A percentile compares a stretch with the other conserved stretches of the same genome.
Conservation (phyloP, 2,329 filamentous ascomycete genomes). For the Rhexocercosporidium sp. region DNA sequence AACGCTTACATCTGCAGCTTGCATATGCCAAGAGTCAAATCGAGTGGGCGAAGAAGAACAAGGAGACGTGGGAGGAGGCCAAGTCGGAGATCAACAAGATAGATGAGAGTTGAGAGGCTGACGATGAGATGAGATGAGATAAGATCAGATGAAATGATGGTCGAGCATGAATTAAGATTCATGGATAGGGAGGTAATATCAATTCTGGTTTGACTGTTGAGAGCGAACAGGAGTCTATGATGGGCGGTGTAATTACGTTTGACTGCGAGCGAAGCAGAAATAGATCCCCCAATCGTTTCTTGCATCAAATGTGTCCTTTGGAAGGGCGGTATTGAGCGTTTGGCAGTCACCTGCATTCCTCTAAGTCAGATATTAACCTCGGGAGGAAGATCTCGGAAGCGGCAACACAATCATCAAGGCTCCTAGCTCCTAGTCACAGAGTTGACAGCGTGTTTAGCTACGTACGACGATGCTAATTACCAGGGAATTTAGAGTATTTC, state of each 20-base stretch:
- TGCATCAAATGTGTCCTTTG: background rate
- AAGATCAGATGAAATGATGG: constrained; percentile 15
- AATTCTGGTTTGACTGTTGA: constrained; percentile 13
- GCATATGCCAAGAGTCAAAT: constrained; percentile 75
- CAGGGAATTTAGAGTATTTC: background rate
- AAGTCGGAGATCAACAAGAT: constrained; percentile 74
- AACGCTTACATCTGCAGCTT: constrained; percentile 54
- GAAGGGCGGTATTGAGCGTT: background rate
- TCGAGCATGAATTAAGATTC: constrained; percentile 15
- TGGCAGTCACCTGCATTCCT: background rate
- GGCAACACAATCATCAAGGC: background rate
- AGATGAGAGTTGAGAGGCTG: constrained; percentile 46
- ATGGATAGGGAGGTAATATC: constrained; percentile 27
- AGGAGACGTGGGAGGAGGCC: constrained; percentile 76
- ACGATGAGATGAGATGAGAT: constrained; percentile 9
- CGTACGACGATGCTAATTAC: background rate
- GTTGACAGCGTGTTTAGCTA: background rate
- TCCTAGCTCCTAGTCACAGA: background rate
- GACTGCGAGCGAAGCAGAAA: constrained; percentile 28
- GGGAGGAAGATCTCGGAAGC: background rate
- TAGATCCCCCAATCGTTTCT: constrained; percentile 15
- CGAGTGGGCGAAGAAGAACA: constrained; percentile 75
- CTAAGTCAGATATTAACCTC: background rate
- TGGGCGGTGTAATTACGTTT: constrained; percentile 26
- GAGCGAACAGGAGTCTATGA: constrained; percentile 25